These are phyloP conservation scores for Apophysomyces elegans DNA, from an alignment of 371 early-diverging fungal genomes.

Conservation along the genomic window DNA sequence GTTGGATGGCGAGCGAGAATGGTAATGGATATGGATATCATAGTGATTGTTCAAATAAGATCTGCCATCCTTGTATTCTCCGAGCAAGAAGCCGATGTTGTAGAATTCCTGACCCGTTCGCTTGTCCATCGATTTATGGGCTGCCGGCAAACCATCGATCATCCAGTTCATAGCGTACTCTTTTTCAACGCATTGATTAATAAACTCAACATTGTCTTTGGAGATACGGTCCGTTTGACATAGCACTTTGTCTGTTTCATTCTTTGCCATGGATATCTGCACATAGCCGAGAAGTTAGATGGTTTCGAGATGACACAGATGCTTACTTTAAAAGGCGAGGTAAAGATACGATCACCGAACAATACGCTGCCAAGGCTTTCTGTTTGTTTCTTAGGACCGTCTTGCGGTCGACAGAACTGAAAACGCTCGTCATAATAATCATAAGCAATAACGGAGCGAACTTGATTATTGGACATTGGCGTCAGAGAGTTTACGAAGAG, in stretches of 20 bases:
- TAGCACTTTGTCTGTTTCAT: slow-evolving; percentile 65
- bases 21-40: slow-evolving; percentile 79
- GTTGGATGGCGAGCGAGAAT: slow-evolving; percentile 54
- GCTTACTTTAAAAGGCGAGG: slow-evolving; percentile 79
- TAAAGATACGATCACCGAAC: slow-evolving; percentile 95
- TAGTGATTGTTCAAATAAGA: slow-evolving; percentile 79
- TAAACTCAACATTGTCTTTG: slow-evolving; percentile 78
- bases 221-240: slow-evolving; percentile 68
- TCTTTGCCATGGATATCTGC: slow-evolving; percentile 25
- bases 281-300: background rate
- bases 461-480: slow-evolving; percentile 65
- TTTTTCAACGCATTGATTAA: slow-evolving; percentile 83
- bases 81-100: slow-evolving; percentile 62
- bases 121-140: slow-evolving; percentile 63
- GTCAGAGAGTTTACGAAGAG: slow-evolving; percentile 90
- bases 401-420: slow-evolving; percentile 84
- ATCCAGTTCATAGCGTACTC: slow-evolving; percentile 84
- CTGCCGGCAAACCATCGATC: slow-evolving; percentile 95
- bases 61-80: background rate
- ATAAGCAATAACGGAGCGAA: slow-evolving; percentile 83
- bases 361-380: slow-evolving; percentile 92
- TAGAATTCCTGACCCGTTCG: slow-evolving; percentile 66
- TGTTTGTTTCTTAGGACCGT: slow-evolving; percentile 66
- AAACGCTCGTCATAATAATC: slow-evolving; percentile 85
- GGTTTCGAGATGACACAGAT: background rate